phyloP scores from a whole-genome alignment of 225 moss, liverwort and hornwort species.

The Marchantia paleacea region DNA sequence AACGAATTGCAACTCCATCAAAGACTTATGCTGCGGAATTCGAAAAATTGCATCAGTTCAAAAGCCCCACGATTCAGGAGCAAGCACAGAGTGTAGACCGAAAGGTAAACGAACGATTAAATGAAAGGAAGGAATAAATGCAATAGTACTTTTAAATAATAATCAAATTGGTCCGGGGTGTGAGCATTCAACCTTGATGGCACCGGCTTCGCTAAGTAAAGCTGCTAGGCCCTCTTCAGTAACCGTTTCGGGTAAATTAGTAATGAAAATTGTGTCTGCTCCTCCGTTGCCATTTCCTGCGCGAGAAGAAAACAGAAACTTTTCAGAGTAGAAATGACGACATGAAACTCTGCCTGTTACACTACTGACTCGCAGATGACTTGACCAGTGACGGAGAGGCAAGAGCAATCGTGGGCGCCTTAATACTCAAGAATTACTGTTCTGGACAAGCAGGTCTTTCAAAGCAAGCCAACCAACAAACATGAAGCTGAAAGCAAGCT shows the following conservation, averaged over 20 bases:
- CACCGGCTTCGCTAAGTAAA: slow-evolving; percentile 83
- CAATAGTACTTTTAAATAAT: too few species aligned
- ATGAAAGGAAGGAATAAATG: background rate
- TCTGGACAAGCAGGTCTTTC: slow-evolving; percentile 20
- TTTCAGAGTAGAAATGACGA: background rate
- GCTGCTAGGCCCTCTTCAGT: slow-evolving; percentile 88
- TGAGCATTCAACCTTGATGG: slow-evolving; percentile 65
- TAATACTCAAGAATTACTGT: background rate
- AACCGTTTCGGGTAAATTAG: slow-evolving; percentile 83
- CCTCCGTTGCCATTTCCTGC: slow-evolving; percentile 70
- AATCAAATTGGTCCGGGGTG: background rate
- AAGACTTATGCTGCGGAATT: too few species aligned
- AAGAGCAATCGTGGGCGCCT: slow-evolving; percentile 4
- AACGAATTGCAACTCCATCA: too few species aligned
- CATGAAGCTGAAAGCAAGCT: slow-evolving; percentile 40
- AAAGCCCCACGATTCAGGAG: background rate
- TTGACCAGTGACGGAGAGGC: background rate
- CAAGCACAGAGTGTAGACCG: background rate
- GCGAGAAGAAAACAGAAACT: background rate
- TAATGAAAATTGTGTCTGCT: slow-evolving; percentile 85
- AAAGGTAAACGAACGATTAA: background rate
- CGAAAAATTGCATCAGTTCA: too few species aligned
- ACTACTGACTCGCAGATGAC: background rate
- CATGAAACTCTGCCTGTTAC: background rate
- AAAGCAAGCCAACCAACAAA: slow-evolving; percentile 38